Conservation (phyloP, 116 monocot genomes). For the Iris pallida region DNA sequence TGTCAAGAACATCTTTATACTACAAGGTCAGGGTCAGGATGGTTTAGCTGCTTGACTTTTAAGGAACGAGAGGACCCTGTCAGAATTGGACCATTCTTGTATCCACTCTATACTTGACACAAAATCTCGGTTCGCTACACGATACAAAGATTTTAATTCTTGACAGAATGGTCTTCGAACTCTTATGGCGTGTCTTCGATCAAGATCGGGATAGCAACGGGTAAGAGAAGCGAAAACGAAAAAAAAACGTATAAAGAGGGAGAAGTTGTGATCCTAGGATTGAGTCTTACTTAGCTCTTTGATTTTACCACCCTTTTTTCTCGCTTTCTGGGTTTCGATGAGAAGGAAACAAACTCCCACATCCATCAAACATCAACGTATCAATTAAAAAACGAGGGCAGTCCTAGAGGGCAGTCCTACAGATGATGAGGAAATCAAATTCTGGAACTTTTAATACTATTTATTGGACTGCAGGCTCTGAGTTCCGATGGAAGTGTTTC, state of each 20-base stretch:
- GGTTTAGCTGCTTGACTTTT: background rate
- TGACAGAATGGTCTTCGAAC: background rate
- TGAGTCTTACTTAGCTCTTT: too few relatives aligned
- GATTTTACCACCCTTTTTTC: too few relatives aligned
- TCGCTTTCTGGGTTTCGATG: background rate
- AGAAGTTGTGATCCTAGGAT: too few relatives aligned
- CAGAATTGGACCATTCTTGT: background rate
- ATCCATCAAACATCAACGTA: background rate
- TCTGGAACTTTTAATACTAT: slow-evolving; percentile 6
- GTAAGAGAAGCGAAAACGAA: too few relatives aligned
- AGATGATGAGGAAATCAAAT: slow-evolving; percentile 11
- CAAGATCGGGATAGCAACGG: too few relatives aligned
- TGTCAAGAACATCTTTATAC: background rate
- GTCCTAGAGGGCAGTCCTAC: background rate
- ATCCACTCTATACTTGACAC: too few relatives aligned
- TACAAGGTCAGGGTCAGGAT: background rate
- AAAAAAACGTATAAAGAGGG: too few relatives aligned
- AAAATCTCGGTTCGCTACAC: background rate
- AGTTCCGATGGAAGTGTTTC: background rate
- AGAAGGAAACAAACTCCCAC: background rate
- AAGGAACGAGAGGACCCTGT: background rate
- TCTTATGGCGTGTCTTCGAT: too few relatives aligned
- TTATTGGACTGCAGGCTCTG: slow-evolving; percentile 11
- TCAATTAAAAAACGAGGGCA: background rate
- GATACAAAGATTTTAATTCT: background rate